Base-by-base conservation (phyloP, 371 early-diverging fungal species). In the Lichtheimia hyalospora region DNA sequence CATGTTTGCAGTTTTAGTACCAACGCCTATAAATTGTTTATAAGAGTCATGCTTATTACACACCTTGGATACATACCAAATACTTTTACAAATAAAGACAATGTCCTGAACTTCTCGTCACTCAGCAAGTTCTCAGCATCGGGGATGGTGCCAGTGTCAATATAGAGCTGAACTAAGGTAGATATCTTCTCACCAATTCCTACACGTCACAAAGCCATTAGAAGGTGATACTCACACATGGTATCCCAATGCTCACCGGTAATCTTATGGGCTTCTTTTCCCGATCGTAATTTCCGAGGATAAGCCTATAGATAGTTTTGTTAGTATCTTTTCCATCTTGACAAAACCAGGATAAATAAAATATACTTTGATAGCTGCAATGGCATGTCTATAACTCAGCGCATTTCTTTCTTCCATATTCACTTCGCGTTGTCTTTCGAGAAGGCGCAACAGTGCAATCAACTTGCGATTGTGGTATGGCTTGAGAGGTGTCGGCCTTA, bases 111-210 rank as follows among this genome's bases (percentile, higher is more conserved):
- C 42, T 61, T 44, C 20, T 68, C 71, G 54, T 68, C 67, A 4
- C 25, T 28, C 20, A 61, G 53, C 15, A 82, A 39, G 7, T 27
- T 42, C 23, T 74, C 74, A 21, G 81, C 77, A 51, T 79, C 82
- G 13, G 67, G 61, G 13, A 84, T 79, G 16, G 70, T 69, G 0
- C 78, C 80, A 3, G 72, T 79, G 14, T 66, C 51, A 3, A 83
- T 43, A 60, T 66, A 81, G 3, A 57, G 42, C 46, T 56, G 57
- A 12, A 80, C 71, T 52, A 68, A 57, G 2, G 67, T 50, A 2
- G 70, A 64, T 28, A 84, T 84, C 55, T 80, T 84, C 15, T 58
- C 55, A 6, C 84, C 84, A 49, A 81, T 64, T 2, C 84, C 81
- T 74, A 52, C 3, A 24, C 12, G 20, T 34, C 10, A 57, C 8